These are phyloP conservation scores for Suhomyces anneliseae DNA, from an alignment of 1,139 yeast genomes.

Conservation along the genomic window DNA sequence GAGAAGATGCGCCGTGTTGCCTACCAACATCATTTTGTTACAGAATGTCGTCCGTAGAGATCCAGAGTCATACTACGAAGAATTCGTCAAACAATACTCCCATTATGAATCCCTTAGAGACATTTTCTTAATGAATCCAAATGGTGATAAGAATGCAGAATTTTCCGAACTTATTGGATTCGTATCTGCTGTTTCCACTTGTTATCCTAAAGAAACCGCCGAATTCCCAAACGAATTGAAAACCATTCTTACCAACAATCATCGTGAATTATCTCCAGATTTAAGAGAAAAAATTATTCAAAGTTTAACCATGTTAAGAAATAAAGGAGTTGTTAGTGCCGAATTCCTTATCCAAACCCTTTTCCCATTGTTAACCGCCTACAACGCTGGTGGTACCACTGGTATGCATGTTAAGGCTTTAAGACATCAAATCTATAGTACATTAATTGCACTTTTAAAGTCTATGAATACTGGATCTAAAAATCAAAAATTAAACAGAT, in stretches of 20 bases:
- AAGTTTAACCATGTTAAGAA: slow-evolving; percentile 84
- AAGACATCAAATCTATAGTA: slow-evolving; percentile 78
- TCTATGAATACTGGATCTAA: slow-evolving; percentile 80
- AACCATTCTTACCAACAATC: slow-evolving; percentile 66
- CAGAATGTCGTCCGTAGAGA: slow-evolving; percentile 93
- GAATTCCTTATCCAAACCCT: slow-evolving; percentile 81
- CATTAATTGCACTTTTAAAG: slow-evolving; percentile 75
- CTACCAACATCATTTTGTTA: slow-evolving; percentile 84
- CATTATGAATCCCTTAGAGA: slow-evolving; percentile 91
- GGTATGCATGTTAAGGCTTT: slow-evolving; percentile 82
- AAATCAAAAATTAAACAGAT: slow-evolving; percentile 82
- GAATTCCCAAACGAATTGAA: slow-evolving; percentile 80
- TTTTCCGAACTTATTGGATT: slow-evolving; percentile 86
- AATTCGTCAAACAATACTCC: slow-evolving; percentile 85
- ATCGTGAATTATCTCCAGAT: slow-evolving; percentile 78
- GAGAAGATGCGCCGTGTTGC: slow-evolving; percentile 88
- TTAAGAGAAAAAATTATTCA: slow-evolving; percentile 89
- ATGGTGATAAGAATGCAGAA: slow-evolving; percentile 63
- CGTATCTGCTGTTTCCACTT: slow-evolving; percentile 85
- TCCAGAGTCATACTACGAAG: slow-evolving; percentile 92
- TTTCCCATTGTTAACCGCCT: slow-evolving; percentile 75
- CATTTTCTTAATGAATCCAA: slow-evolving; percentile 70
- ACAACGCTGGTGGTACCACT: slow-evolving; percentile 40
- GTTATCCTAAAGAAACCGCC: slow-evolving; percentile 87
- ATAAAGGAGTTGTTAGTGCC: slow-evolving; percentile 77